Evolutionary conservation across 192 early-diverging fungal species (phyloP).

Genomic region (Coemansia sp.): DNA sequence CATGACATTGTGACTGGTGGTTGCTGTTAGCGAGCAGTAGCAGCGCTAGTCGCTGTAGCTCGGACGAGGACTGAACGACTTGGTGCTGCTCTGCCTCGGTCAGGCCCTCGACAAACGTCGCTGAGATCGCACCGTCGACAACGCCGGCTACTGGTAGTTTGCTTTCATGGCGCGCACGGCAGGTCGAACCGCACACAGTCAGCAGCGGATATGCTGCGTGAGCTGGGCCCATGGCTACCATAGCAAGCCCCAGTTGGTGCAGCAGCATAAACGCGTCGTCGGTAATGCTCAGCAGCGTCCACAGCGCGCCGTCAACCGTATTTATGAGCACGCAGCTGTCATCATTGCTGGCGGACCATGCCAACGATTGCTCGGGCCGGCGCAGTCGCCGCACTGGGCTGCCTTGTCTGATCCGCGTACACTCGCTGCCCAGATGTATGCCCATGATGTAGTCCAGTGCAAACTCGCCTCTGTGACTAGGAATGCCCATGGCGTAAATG

Average conservation of each 20-base stretch:
- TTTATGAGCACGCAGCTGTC: constrained; percentile 17
- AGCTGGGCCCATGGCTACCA: constrained; percentile 18
- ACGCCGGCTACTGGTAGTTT: too few relatives aligned
- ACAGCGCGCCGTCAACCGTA: constrained; percentile 35
- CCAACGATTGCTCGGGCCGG: constrained; percentile 11
- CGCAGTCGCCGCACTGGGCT: constrained; percentile 15
- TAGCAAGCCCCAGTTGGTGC: constrained; percentile 23
- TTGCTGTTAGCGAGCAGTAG: background rate
- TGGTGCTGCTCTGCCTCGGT: constrained; percentile 24
- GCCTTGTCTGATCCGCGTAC: constrained; percentile 27
- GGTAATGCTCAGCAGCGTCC: constrained; percentile 40
- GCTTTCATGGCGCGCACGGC: background rate
- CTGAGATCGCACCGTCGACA: too few relatives aligned
- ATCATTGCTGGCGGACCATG: constrained; percentile 23
- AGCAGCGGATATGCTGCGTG: constrained; percentile 49
- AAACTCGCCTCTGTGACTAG: constrained; percentile 30
- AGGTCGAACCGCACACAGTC: constrained; percentile 8
- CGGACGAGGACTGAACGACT: constrained; percentile 28
- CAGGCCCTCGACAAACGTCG: too few relatives aligned
- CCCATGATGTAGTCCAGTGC: constrained; percentile 36
- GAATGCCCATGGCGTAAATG: constrained; percentile 29
- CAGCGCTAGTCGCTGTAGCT: constrained; percentile 18
- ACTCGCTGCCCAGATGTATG: constrained; percentile 37
- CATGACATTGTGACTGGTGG: background rate
- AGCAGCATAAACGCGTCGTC: constrained; percentile 28